Base-by-base conservation (phyloP, 176 grass and related monocot species). In the Pontederia paniculata region DNA sequence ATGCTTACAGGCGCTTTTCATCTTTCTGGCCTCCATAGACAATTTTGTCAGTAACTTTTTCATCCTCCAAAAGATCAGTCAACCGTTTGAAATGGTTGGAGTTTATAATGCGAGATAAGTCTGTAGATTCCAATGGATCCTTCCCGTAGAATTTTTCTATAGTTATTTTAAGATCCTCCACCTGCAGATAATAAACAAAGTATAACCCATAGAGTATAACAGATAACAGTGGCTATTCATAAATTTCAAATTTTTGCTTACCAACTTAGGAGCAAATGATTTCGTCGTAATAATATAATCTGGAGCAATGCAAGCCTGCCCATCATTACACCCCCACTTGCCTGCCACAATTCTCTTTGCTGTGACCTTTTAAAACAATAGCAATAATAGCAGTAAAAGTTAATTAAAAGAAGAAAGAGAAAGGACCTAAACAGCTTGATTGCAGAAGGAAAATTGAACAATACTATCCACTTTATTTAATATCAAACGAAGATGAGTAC, bases 281-380 rank as follows among this genome's bases (percentile, higher is more conserved):
- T 80, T 93, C 0, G 94, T 88, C 0, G 94, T 98, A 46, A 98
- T 78, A 65, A 98, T 63, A 60, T 98, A 98, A 77, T 98, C 94
- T 0, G 94, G 94, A 70, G 94, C 80, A 56, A 98, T 75, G 43
- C 94, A 98, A 57, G 94, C 94, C 77, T 98, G 94, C 45, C 94
- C 94, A 57, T 77, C 88, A 56, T 93, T 98, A 62, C 86, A 82
- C 42, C 86, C 94, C 94, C 94, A 98, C 62, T 98, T 98, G 55
- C 94, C 94, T n/a, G 75, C 86, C 28, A 62, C 80, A 48, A 98
- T 70, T 76, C 94, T 79, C 71, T 82, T 98, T 14, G 50, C 43
- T 17, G 87, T 69, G 73, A 82, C 51, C 94, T 98, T 52, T 3
- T 76, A 50, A 17, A 21, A 0, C 55, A 72, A 83, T 37, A 42